Base-by-base conservation (phyloP, 169 alveolate genomes). In the Plasmodium cynomolgi region DNA sequence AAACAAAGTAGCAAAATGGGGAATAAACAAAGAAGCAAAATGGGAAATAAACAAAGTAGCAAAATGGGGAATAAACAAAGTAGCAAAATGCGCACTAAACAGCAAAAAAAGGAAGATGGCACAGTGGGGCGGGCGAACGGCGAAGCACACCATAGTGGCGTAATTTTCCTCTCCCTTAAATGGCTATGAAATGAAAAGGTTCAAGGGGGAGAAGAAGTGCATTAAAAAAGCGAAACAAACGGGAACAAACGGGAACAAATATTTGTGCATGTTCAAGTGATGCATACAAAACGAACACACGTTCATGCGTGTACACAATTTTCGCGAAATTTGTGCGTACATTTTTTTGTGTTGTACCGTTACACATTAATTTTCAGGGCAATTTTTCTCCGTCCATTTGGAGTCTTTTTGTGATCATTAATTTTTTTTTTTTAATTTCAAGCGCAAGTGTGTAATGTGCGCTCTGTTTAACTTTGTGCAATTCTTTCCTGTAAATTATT, bases 201-300 rank as follows among this genome's bases (percentile, higher is more conserved):
- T 80, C 84, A 80, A 80, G 29, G 39, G 26, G 71, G 71, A n/a
- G 20, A 80, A 80, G 84, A 80, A 80, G 84, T 80, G 84, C 84
- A 80, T 62, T 80, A 80, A 80, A n/a, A 41, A 80, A 41, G 31
- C 62, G 23, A 50, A 44, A 50, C 62, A 15, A 15, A 50, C 23
- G 62, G 23, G 23, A 50, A 50, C 20, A 50, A 5, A 37, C 44
- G 44, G 44, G 44, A 37, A 37, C 6, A 75, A 17, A 41, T 11
- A 80, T 15, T 6, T 80, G 17, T 23, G 84, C 73, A 80, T 31
- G 20, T 80, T 20, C 77, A 68, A 29, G 31, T 20, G 56, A 80
- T 80, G 84, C 84, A 80, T 80, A 80, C 84, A 80, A 37, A 37
- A 20, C 56, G 33, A 41, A 80, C 50, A 80, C 84, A 80, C 56